Base-by-base conservation (phyloP, 495 filamentous ascomycete species). In the Neurospora intermedia region DNA sequence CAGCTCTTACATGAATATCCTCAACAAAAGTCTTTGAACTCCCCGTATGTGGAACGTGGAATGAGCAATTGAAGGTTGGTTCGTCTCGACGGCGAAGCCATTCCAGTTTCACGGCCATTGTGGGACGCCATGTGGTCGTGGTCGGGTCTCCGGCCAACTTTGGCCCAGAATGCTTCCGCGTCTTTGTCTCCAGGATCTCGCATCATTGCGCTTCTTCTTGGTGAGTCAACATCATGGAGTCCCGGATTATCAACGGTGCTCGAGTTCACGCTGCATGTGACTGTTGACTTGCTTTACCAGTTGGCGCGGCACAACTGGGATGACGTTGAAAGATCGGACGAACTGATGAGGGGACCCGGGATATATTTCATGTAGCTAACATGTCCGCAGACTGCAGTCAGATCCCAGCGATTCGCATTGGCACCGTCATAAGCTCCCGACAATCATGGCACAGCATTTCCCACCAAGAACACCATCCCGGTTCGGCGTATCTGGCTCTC, bases 401-500 rank as follows among this genome's bases (percentile, higher is more conserved):
- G 16, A 62, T 71, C 35, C 48, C 74, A 27, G 35, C 74, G 38
- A 6, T 71, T 72, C 71, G 72, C 15, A 46, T 72, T 62, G 74
- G 73, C 46, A 31, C 71, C 74, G 69, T 70, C 46, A 48, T 54
- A 27, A 71, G 83, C 69, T 85, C 72, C 45, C 76, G 73, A 62
- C 73, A 75, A 69, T 77, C 78, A 74, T 82, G 80, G 81, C 78
- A 80, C 69, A 75, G 71, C 69, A 79, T 78, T 23, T 39, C 75
- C 9, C 45, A 74, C 54, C 38, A 73, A 16, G 73, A 75, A 62
- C 54, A 31, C 16, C 77, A 69, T 39, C 75, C 46, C 45, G 31
- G n/a, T 38, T 35, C 27, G 62, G 20, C 45, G 4, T 72, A 71
- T 38, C 74, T 78, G 71, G 74, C 78, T n/a, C 73, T 80, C 43